Base-by-base conservation (phyloP, 83 land plant genomes). In the Diphasiastrum complanatum region DNA sequence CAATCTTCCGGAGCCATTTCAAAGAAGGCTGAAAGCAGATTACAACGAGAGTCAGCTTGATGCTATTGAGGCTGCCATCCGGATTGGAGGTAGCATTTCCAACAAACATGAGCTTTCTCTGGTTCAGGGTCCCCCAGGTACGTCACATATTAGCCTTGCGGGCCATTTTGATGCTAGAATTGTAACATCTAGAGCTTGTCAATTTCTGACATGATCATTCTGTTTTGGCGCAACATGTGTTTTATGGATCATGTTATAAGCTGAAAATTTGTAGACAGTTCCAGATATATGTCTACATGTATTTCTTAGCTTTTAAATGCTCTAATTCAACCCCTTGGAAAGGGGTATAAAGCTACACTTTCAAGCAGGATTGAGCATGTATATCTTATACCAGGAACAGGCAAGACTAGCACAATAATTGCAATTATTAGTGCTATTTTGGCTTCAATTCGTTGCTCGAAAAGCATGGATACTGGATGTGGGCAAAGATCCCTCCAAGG, bases 111-210 rank as follows among this genome's bases (percentile, higher is more conserved):
- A 78, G 35, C 73, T 93, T 30, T 82, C 96, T 16, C 81, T 93
- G 43, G 80, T 93, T 31, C 99, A 93, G 75, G 99, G 99, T 20
- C 99, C 99, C 41, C 99, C 99, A 80, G 97, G 97, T 92, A 8
- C 48, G 51, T 14, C n/a, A 14, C 12, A 14, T 14, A 14, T 41
- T 41, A 41, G 18, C 45, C 12, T n/a, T n/a, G n/a, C n/a, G n/a
- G n/a, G n/a, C n/a, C n/a, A n/a, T n/a, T n/a, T n/a, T n/a, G n/a
- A n/a, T n/a, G n/a, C n/a, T n/a, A n/a, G n/a, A n/a, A n/a, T n/a
- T n/a, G n/a, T n/a, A n/a, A n/a, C n/a, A n/a, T n/a, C n/a, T n/a
- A n/a, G n/a, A n/a, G n/a, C n/a, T n/a, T 63, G 46, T 46, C 8
- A 28, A 32, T 50, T n/a, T 60, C 52, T 28, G 33, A 20, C 26